phyloP scores from a whole-genome alignment of 495 filamentous ascomycete species.

The Lasiosphaeria ovina region DNA sequence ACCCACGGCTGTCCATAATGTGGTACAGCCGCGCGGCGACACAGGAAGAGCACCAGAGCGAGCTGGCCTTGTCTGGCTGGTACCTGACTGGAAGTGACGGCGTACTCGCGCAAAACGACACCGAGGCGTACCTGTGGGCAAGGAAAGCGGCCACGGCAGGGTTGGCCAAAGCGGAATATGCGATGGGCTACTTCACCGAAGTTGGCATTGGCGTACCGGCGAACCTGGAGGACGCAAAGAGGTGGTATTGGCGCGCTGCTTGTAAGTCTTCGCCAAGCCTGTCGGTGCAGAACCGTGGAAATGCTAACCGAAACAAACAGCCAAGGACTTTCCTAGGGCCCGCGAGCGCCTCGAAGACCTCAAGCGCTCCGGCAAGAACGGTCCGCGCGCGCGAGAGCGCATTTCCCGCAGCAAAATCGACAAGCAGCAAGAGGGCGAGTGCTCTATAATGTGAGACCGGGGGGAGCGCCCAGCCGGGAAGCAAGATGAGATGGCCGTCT shows the following conservation, averaged over 20 bases:
- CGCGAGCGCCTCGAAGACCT: conserved; percentile 89
- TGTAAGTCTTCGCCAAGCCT: conserved; percentile 59
- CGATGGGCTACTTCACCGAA: conserved; percentile 97
- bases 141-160: conserved; percentile 84
- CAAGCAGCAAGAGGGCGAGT: conserved; percentile 83
- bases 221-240: conserved; percentile 90
- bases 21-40: conserved; percentile 92
- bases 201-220: conserved; percentile 85
- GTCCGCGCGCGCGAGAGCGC: conserved; percentile 66
- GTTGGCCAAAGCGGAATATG: conserved; percentile 89
- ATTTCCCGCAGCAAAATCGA: conserved; percentile 79
- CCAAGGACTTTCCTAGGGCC: conserved; percentile 91
- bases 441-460: conserved; percentile 67
- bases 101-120: conserved; percentile 87
- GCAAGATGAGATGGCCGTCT: too few species aligned
- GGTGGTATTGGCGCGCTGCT: conserved; percentile 97
- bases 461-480: too few species aligned
- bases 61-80: conserved; percentile 92
- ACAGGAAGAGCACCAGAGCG: conserved; percentile 92
- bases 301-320: conserved; percentile 46
- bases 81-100: conserved; percentile 90
- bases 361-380: conserved; percentile 71
- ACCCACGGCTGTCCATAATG: conserved; percentile 77
- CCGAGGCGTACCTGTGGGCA: conserved; percentile 96
- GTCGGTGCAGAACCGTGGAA: conserved; percentile 8